These are phyloP conservation scores for Sphagnum contortum DNA, from an alignment of 225 moss, liverwort and hornwort genomes.

Conservation along the genomic window DNA sequence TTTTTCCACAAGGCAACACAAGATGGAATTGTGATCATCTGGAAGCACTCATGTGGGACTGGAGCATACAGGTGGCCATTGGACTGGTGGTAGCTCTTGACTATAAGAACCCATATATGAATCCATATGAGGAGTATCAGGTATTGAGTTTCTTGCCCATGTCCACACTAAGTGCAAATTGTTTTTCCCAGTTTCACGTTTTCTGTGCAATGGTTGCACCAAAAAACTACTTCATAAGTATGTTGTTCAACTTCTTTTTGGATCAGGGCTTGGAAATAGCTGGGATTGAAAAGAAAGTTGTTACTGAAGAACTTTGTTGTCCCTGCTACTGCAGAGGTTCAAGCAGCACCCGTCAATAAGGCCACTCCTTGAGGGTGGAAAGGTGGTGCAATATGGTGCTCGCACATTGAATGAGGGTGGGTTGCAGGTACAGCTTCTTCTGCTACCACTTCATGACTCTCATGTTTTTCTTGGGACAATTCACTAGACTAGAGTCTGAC, in stretches of 20 bases:
- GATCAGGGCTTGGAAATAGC: background rate
- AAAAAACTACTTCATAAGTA: background rate
- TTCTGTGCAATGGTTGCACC: background rate
- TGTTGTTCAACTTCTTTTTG: background rate
- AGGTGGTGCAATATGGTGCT: constrained; percentile 80
- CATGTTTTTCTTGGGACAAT: no score
- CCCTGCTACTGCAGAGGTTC: constrained; percentile 33
- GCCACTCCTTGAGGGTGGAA: constrained; percentile 65
- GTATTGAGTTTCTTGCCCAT: constrained; percentile 15
- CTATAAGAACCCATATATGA: constrained; percentile 74
- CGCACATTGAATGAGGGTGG: constrained; percentile 80
- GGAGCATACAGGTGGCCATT: constrained; percentile 50
- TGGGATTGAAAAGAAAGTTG: background rate
- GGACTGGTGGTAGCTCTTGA: constrained; percentile 71
- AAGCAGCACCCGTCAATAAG: constrained; percentile 79
- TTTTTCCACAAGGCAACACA: no score
- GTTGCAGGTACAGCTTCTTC: constrained; percentile 40
- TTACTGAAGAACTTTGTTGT: no score
- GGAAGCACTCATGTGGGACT: constrained; percentile 3
- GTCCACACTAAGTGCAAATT: background rate
- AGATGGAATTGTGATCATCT: background rate
- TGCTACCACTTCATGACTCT: no score
- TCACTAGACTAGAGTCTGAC: no score
- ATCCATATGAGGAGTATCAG: constrained; percentile 80
- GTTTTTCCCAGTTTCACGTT: background rate